These are phyloP conservation scores for Fusarium torulosum DNA, from an alignment of 2,329 filamentous ascomycete genomes.

Conservation along the genomic window DNA sequence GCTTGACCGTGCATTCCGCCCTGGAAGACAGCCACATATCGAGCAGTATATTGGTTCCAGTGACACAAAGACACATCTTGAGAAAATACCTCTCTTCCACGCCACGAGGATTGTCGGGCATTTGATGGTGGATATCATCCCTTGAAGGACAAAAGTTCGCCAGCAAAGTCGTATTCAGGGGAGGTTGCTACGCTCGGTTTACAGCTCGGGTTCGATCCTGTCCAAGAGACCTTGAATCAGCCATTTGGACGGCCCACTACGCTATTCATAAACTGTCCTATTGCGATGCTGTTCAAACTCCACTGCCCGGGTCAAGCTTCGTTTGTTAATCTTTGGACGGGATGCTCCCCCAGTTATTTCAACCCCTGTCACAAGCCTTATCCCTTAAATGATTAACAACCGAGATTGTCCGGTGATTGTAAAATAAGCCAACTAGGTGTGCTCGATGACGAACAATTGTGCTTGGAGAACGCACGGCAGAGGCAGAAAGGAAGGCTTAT, in stretches of 20 bases:
- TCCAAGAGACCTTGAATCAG: constrained; percentile 22
- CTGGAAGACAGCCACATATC: constrained; percentile 7
- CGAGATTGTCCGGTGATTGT: constrained; percentile 18
- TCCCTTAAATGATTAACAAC: constrained; percentile 3
- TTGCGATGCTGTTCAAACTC: not conserved
- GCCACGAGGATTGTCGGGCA: not conserved
- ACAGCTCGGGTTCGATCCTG: constrained; percentile 24
- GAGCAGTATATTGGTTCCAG: not conserved
- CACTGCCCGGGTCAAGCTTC: constrained; percentile 21
- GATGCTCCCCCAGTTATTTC: not conserved
- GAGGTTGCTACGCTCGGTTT: constrained; percentile 8
- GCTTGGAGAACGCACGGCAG: not conserved
- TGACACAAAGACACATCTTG: not conserved
- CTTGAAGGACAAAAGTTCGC: not conserved
- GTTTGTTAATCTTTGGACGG: constrained; percentile 3
- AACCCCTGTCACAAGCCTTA: constrained; percentile 2
- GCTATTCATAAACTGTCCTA: constrained; percentile 21
- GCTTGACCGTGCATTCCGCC: constrained; percentile 26
- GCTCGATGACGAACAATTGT: constrained; percentile 34
- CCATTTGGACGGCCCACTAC: constrained; percentile 21
- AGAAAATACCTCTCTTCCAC: not conserved
- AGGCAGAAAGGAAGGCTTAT: not conserved
- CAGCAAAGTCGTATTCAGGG: constrained; percentile 12
- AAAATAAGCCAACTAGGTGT: constrained; percentile 34
- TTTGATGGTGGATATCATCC: not conserved